Conservation (phyloP, 306 rosid genomes). For the Delonix regia region DNA sequence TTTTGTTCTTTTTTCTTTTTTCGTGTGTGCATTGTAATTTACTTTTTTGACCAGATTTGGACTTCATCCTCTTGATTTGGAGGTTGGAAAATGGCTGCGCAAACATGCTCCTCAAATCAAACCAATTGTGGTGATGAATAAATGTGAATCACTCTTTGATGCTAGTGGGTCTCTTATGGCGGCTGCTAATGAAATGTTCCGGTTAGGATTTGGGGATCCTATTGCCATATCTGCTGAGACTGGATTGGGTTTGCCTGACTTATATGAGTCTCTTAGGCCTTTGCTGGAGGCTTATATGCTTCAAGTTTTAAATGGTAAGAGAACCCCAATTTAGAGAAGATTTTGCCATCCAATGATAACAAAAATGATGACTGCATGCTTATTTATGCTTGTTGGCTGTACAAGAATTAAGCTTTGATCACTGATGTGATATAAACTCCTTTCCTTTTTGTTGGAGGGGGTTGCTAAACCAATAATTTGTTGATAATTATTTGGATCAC, state of each 20-base stretch:
- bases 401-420: background rate
- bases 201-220: slow-evolving; percentile 93
- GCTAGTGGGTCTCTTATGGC: slow-evolving; percentile 53
- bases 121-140: slow-evolving; percentile 79
- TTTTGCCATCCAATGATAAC: slow-evolving; percentile 11
- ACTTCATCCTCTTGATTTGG: slow-evolving; percentile 83
- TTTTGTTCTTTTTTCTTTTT: background rate
- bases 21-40: background rate
- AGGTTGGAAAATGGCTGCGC: slow-evolving; percentile 93
- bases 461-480: slow-evolving; percentile 7
- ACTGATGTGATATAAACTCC: background rate
- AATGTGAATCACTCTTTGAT: slow-evolving; percentile 80
- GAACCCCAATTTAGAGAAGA: background rate
- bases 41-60: slow-evolving; percentile 64
- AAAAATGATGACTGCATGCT: background rate
- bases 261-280: slow-evolving; percentile 68
- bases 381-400: background rate
- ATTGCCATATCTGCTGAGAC: slow-evolving; percentile 96
- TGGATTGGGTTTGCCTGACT: slow-evolving; percentile 87
- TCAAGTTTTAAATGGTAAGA: slow-evolving; percentile 57
- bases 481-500: slow-evolving; percentile 3
- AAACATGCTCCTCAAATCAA: slow-evolving; percentile 72
- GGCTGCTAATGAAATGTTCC: slow-evolving; percentile 67
- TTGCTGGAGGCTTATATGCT: slow-evolving; percentile 71
- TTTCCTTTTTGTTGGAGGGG: background rate